These are phyloP conservation scores for Casuarina glauca DNA, from an alignment of 306 rosid species.

Conservation along the genomic window DNA sequence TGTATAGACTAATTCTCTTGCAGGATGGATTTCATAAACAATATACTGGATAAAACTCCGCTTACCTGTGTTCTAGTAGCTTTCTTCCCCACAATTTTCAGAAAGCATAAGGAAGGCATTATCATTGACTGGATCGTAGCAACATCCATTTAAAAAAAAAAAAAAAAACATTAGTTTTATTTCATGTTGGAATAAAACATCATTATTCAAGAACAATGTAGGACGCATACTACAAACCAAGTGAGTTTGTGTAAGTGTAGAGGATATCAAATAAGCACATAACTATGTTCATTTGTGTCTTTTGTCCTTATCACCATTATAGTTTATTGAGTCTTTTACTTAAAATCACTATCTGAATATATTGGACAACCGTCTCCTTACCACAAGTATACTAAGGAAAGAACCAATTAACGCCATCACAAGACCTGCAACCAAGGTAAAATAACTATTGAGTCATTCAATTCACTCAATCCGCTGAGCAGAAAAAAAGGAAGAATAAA, in stretches of 20 bases:
- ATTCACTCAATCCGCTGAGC: background rate
- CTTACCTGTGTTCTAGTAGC: slow-evolving; percentile 34
- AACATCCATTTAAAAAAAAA: slow-evolving; percentile 12
- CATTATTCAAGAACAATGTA: background rate
- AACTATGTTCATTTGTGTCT: background rate
- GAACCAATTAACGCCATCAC: slow-evolving; percentile 84
- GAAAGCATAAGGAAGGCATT: slow-evolving; percentile 66
- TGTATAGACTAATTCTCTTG: no score
- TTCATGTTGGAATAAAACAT: background rate
- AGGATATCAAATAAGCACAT: no score
- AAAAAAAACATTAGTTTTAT: slow-evolving; percentile 13
- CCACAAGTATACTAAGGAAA: slow-evolving; percentile 62
- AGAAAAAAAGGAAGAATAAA: background rate
- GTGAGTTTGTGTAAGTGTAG: background rate
- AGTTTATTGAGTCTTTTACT: slow-evolving; percentile 5
- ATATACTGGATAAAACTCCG: no score
- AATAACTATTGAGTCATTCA: slow-evolving; percentile 2
- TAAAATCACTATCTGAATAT: background rate
- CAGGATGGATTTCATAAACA: no score
- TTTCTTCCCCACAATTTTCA: slow-evolving; percentile 60
- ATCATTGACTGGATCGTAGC: slow-evolving; percentile 54
- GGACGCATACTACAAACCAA: background rate
- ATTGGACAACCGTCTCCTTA: slow-evolving; percentile 32
- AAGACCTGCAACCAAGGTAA: slow-evolving; percentile 57
- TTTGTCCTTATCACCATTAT: background rate